Base-by-base conservation (phyloP, 352 stramenopile genomes). In the Albugo candida region DNA sequence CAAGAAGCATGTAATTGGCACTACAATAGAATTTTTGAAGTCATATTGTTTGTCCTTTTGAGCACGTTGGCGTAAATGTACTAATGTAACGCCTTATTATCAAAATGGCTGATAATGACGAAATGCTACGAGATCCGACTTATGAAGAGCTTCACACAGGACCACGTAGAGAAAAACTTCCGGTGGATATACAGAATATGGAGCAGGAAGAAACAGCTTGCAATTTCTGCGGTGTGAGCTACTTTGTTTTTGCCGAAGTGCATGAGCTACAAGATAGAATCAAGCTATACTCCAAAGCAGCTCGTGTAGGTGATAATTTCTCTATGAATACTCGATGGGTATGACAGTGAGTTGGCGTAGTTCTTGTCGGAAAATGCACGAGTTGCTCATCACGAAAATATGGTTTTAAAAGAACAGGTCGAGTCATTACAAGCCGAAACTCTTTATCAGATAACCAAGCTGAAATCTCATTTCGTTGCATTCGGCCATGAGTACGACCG, bases 161-260 rank as follows among this genome's bases (percentile, higher is more conserved):
- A 13, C 70, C 72, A 17, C 66, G 48, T 17, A 68, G 75, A 42
- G 63, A 64, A 31, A 62, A 66, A 41, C 57, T 89, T 13, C 74
- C 74, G 0, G 47, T 53, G 34, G 70, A 73, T 41, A 83, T 89
- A 47, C 74, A 86, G 49, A 45, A 79, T 55, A 62, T 89, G 50
- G 19, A 57, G 19, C 49, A 51, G 0, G 74, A 81, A 39, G 77
- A 89, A 48, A 89, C 77, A 5, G 77, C 75, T 1, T 89, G 74
- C 54, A 85, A 70, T 8, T 86, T 86, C 52, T 89, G 74, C 52
- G 74, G 77, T 5, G 77, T 89, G 27, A 86, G 74, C 54, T 89
- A 86, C 45, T 89, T 89, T 48, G 70, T 87, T 8, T 86, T 89
- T 55, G 70, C 72, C 21, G 77, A 89, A 49, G 72, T 89, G 41